Conservation (phyloP, 2,329 filamentous ascomycete species). For the Camillea tinctor region DNA sequence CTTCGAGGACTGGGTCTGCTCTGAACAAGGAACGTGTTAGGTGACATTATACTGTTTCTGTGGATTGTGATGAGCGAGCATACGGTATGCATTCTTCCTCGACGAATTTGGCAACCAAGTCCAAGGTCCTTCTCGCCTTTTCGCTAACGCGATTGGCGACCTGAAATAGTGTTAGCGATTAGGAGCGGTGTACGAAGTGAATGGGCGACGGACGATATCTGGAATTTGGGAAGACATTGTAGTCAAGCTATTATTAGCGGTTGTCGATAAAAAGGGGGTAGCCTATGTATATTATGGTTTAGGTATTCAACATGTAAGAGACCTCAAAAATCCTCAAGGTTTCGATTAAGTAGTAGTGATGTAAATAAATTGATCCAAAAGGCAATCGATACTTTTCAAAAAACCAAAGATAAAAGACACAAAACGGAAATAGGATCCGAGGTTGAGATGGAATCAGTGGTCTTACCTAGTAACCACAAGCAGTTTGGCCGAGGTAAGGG, state of each 20-base stretch:
- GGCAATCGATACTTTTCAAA: too few relatives aligned
- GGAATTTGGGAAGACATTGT: constrained; percentile 33
- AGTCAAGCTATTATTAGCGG: constrained; percentile 1
- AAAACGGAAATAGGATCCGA: not conserved
- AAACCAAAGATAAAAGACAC: not conserved
- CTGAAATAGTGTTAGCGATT: constrained; percentile 31
- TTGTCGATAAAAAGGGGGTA: too few relatives aligned
- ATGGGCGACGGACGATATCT: constrained; percentile 27
- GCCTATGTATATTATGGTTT: too few relatives aligned
- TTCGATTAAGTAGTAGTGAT: not conserved
- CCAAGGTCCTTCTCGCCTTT: constrained; percentile 77
- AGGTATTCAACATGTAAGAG: too few relatives aligned
- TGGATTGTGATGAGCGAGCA: constrained; percentile 29
- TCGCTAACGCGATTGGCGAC: constrained; percentile 69
- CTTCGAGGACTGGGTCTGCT: constrained; percentile 76
- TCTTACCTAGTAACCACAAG: too few relatives aligned
- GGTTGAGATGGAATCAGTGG: constrained; percentile 11
- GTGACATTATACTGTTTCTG: not conserved
- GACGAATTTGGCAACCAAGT: constrained; percentile 91
- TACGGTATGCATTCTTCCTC: constrained; percentile 90
- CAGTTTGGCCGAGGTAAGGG: constrained; percentile 21
- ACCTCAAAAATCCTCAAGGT: too few relatives aligned
- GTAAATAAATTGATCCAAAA: too few relatives aligned
- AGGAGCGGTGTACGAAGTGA: constrained; percentile 2
- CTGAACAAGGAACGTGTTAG: constrained; percentile 37